Base-by-base conservation (phyloP, 306 rosid species). In the Rosa rugosa region DNA sequence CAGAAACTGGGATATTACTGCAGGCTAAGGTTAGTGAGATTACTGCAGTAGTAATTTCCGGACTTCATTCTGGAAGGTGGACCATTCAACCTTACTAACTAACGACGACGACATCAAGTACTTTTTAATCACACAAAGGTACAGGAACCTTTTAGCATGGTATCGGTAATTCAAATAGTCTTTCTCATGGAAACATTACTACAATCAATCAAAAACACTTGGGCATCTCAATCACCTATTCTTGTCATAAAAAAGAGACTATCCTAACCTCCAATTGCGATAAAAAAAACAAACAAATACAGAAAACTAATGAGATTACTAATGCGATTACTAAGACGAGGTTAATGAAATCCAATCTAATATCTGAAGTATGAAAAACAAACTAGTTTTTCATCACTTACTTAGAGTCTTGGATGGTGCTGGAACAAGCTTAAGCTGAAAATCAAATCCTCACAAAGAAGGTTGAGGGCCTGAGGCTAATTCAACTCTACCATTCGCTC, bases 171-270 rank as follows among this genome's bases (percentile, higher is more conserved):
- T 95, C 77, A 95, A 85, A 85, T 92, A 95, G 78, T 95, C 99
- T 82, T 95, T 95, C 92, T 91, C 98, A 5, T 80, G 96, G 80
- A 95, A 92, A 82, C 97, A 90, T 79, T 90, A 97, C 98, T 95
- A 83, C 72, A 80, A 82, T 69, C 71, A 66, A 68, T 27, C 1
- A 72, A 72, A 49, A 17, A 18, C 23, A 27, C 45, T 4, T 0
- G 11, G 11, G 25, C 18, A 27, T 49, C 76, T 56, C 40, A 1
- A 53, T 51, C 2, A 20, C 12, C 54, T 18, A 60, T 5, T 59
- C 23, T 23, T 12, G 60, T 2, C 10, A 51, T 49, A 17, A 1
- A 17, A 11, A 27, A 14, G 72, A 82, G 93, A 9, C 63, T 9
- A 73, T n/a, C 41, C 27, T 59, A 56, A 65, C 27, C 49, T 57